phyloP scores from a whole-genome alignment of 2,329 filamentous ascomycete genomes.

The Pseudocercospora fuligena region DNA sequence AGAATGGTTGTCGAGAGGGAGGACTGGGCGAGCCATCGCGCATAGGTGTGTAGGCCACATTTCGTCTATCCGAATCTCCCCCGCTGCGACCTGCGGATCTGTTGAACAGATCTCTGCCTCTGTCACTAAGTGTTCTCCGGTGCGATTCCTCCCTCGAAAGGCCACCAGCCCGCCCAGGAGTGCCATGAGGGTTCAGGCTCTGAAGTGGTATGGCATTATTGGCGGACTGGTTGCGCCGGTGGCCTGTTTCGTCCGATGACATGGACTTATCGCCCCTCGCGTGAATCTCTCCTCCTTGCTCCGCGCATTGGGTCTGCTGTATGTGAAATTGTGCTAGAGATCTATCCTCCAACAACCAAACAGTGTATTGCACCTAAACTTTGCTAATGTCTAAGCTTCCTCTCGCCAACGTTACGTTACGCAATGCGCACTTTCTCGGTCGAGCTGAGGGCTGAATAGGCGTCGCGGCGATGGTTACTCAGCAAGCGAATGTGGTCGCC shows the following conservation, averaged over 20 bases:
- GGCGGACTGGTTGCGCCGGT: constrained; percentile 54
- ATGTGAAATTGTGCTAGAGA: not conserved
- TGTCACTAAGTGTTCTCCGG: constrained; percentile 54
- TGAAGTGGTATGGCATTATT: constrained; percentile 71
- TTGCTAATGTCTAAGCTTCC: not conserved
- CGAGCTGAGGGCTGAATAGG: not conserved
- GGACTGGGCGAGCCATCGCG: constrained; percentile 57
- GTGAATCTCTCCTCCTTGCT: not conserved
- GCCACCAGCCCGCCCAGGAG: constrained; percentile 38
- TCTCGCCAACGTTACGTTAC: not conserved
- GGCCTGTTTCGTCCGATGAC: constrained; percentile 55
- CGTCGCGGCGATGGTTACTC: not conserved
- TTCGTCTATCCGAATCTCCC: constrained; percentile 12
- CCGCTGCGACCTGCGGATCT: not conserved
- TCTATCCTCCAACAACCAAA: not conserved
- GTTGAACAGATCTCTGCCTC: constrained; percentile 52
- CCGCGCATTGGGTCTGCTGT: constrained; percentile 7
- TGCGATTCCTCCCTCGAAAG: constrained; percentile 41
- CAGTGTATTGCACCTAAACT: not conserved
- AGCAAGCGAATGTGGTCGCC: constrained; percentile 2
- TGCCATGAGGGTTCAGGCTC: constrained; percentile 46
- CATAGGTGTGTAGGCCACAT: constrained; percentile 56
- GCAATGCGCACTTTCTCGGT: not conserved
- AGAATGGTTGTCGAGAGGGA: constrained; percentile 32
- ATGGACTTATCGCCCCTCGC: constrained; percentile 41